phyloP scores from a whole-genome alignment of 345 rosid genomes.

The Passiflora organensis region DNA sequence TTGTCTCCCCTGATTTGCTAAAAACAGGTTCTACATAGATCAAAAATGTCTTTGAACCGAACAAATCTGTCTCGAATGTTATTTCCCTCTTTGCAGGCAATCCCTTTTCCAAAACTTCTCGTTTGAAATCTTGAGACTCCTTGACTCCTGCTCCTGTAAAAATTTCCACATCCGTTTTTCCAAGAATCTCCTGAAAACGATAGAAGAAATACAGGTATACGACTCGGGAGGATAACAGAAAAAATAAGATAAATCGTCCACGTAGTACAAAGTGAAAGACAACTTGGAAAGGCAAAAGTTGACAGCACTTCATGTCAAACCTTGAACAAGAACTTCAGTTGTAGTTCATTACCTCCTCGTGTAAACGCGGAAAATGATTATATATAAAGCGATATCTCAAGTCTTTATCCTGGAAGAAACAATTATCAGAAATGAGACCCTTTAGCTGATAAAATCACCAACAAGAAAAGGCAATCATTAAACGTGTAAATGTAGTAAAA shows the following conservation, averaged over 20 bases:
- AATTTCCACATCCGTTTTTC: constrained; percentile 86
- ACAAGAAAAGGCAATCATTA: neutral
- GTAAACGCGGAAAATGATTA: constrained; percentile 78
- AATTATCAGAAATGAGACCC: neutral
- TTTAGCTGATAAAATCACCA: constrained; percentile 1
- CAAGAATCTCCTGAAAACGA: constrained; percentile 67
- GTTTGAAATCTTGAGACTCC: constrained; percentile 91
- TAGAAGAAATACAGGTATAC: neutral
- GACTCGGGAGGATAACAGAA: no score
- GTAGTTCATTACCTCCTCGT: constrained; percentile 57
- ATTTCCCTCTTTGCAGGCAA: constrained; percentile 89
- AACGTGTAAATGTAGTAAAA: neutral
- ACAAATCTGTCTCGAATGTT: constrained; percentile 74
- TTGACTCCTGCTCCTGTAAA: constrained; percentile 84
- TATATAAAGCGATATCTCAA: constrained; percentile 83
- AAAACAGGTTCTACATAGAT: constrained; percentile 88
- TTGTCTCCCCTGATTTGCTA: constrained; percentile 75
- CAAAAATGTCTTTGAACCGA: constrained; percentile 83
- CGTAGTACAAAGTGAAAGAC: no score
- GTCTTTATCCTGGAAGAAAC: constrained; percentile 70
- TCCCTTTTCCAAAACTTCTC: constrained; percentile 86
- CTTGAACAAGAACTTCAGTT: constrained; percentile 21
- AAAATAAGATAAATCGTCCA: no score
- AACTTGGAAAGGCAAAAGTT: neutral
- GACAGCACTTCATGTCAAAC: constrained; percentile 4